Evolutionary conservation across 345 rosid genomes (phyloP), one percentile per base, ranked within the genome.

Genomic region (Euphorbia pulcherrima): DNA sequence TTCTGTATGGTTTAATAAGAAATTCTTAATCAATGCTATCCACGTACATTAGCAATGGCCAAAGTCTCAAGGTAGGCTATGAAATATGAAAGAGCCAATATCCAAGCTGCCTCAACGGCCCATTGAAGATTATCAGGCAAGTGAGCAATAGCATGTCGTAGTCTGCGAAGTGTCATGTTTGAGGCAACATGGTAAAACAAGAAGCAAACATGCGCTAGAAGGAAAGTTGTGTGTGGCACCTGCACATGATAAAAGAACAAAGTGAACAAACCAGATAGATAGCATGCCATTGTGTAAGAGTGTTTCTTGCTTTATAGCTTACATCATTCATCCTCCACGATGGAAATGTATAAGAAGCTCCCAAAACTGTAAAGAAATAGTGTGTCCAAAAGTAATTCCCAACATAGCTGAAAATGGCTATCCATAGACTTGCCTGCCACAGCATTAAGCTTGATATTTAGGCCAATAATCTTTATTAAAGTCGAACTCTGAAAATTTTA

Each of bases 311-410:
- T 70, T 46, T 28, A 60, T 24, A 29, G 70, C 88, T 83, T 83
- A 94, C 99, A 72, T 94, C 77, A 71, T 94, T 94, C 99, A 94
- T 94, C 83, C 76, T 94, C 99, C 99, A 94, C 0, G 99, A 91
- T 23, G 99, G 99, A 67, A 94, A 94, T 58, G 97, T 91, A 76
- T 94, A 94, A n/a, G 97, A 86, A 23, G 99, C 99, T 70, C 97
- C 99, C 82, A 94, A 69, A 77, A 94, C 96, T 30, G 92, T 78
- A 80, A 94, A 94, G 90, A 94, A 94, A 75, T 91, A 94, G 70
- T 94, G 99, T 12, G 99, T 92, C 99, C 97, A 94, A 71, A 94
- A 94, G 86, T 94, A 94, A 74, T 94, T 94, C 47, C 97, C 97
- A 24, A 94, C 97, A 63, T 94, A 92, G 79, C 99, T 92, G 74